These are phyloP conservation scores for Pseudognaphalium luteoalbum DNA, from an alignment of 129 eudicot genomes.

Conservation along the genomic window DNA sequence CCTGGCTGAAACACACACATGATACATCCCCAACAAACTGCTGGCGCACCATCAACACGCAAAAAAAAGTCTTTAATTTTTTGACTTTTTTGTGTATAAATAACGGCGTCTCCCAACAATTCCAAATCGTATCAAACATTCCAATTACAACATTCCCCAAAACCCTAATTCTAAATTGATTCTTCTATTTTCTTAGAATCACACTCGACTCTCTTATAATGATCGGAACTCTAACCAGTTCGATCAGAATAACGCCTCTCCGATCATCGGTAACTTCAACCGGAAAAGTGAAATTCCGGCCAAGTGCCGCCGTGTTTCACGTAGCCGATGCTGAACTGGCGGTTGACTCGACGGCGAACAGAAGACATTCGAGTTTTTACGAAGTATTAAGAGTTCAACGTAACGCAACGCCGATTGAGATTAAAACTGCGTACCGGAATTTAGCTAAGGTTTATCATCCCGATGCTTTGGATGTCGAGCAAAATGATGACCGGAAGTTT, in stretches of 20 bases:
- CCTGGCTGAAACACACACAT: not conserved
- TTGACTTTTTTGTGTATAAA: not conserved
- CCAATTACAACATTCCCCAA: not conserved
- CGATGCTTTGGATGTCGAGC: slow-evolving; percentile 45
- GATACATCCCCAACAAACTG: too few relatives aligned
- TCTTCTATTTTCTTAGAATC: not conserved
- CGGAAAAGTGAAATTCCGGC: slow-evolving; percentile 14
- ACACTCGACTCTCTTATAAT: not conserved
- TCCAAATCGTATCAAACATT: slow-evolving; percentile 14
- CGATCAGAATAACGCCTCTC: slow-evolving; percentile 9
- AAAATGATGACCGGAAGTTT: slow-evolving; percentile 57
- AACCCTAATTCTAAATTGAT: not conserved
- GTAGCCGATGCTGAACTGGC: slow-evolving; percentile 35
- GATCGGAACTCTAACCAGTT: slow-evolving; percentile 22
- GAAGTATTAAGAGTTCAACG: slow-evolving; percentile 59
- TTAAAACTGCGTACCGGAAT: slow-evolving; percentile 70
- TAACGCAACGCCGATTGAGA: slow-evolving; percentile 65
- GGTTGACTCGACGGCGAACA: not conserved
- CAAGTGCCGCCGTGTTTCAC: slow-evolving; percentile 31
- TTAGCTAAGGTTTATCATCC: slow-evolving; percentile 85
- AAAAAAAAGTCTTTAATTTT: not conserved
- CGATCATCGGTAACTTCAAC: not conserved
- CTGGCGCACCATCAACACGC: not conserved
- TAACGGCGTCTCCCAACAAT: not conserved
- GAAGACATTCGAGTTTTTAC: slow-evolving; percentile 38